These are phyloP conservation scores for Trichophyton schoenleinii DNA, from an alignment of 2,329 filamentous ascomycete genomes.

Conservation along the genomic window DNA sequence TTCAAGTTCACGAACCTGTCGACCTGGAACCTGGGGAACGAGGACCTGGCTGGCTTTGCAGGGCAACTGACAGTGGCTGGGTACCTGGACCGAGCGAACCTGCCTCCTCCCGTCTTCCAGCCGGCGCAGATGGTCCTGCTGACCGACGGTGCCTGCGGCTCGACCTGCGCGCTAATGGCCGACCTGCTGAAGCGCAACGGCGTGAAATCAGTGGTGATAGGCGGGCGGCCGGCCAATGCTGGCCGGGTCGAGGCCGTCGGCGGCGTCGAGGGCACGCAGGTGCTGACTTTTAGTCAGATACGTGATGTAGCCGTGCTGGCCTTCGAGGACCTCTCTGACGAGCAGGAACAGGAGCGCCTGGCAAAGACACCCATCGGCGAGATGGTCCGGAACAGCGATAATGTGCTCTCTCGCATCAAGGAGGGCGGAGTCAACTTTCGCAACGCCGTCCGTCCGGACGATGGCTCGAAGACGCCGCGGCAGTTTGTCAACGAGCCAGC, in stretches of 20 bases:
- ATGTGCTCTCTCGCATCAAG: slow-evolving; percentile 11
- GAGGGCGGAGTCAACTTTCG: slow-evolving; percentile 32
- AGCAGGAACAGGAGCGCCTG: slow-evolving; percentile 8
- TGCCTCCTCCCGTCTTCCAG: slow-evolving; percentile 19
- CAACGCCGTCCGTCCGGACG: slow-evolving; percentile 35
- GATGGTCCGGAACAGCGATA: slow-evolving; percentile 9
- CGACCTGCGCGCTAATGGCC: slow-evolving; percentile 48
- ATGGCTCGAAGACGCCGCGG: slow-evolving; percentile 34
- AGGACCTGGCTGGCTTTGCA: slow-evolving; percentile 16
- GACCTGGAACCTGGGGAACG: slow-evolving; percentile 16
- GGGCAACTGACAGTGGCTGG: slow-evolving; percentile 22
- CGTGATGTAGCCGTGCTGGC: neutral
- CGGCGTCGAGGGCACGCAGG: slow-evolving; percentile 46
- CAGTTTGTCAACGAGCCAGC: slow-evolving; percentile 52
- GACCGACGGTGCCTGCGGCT: slow-evolving; percentile 47
- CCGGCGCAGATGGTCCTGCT: slow-evolving; percentile 31
- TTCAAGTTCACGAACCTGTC: slow-evolving; percentile 28
- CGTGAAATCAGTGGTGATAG: slow-evolving; percentile 46
- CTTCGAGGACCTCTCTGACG: too few relatives aligned
- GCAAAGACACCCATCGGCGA: slow-evolving; percentile 11
- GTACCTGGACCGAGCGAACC: slow-evolving; percentile 18
- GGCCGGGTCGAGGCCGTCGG: slow-evolving; percentile 50
- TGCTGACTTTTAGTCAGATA: slow-evolving; percentile 14
- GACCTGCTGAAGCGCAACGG: slow-evolving; percentile 43
- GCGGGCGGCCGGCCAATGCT: slow-evolving; percentile 42